Percentiles rank a stretch among this genome's conserved stretches.
phyloP scores from a whole-genome alignment of 2,329 filamentous ascomycete genomes.

The Fusarium sp. region DNA sequence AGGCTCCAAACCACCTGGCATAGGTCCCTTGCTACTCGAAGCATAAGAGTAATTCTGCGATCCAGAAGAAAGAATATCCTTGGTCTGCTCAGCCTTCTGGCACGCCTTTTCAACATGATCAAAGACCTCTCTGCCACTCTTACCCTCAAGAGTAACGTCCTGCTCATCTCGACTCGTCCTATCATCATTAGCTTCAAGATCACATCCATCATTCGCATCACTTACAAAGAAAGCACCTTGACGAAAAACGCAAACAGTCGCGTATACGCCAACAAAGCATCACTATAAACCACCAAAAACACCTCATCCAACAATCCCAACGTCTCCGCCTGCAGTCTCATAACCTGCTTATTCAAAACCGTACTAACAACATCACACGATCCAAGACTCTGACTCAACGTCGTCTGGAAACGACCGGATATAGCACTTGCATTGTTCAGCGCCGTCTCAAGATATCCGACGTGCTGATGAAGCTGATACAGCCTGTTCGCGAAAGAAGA shows the following conservation, averaged over 20 bases:
- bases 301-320: conserved; percentile 40
- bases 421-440: conserved; percentile 43
- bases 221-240: conserved; percentile 43
- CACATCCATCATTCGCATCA: neutral
- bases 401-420: conserved; percentile 47
- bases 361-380: conserved; percentile 47
- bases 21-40: conserved; percentile 33
- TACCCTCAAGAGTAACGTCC: conserved; percentile 37
- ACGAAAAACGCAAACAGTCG: conserved; percentile 42
- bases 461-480: conserved; percentile 42
- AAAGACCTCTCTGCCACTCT: conserved; percentile 33
- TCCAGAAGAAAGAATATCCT: conserved; percentile 28
- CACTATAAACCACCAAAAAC: conserved; percentile 43
- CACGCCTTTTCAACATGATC: conserved; percentile 36
- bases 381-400: conserved; percentile 44
- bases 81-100: conserved; percentile 24
- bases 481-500: conserved; percentile 40
- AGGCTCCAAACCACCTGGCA: conserved; percentile 27
- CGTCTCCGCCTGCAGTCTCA: conserved; percentile 46
- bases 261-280: conserved; percentile 41
- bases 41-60: conserved; percentile 1
- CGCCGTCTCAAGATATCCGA: conserved; percentile 42
- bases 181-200: neutral
- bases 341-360: conserved; percentile 50
- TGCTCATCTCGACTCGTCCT: conserved; percentile 41